These are phyloP conservation scores for Bathelium albidoporum DNA, from an alignment of 495 filamentous ascomycete genomes.

Conservation along the genomic window DNA sequence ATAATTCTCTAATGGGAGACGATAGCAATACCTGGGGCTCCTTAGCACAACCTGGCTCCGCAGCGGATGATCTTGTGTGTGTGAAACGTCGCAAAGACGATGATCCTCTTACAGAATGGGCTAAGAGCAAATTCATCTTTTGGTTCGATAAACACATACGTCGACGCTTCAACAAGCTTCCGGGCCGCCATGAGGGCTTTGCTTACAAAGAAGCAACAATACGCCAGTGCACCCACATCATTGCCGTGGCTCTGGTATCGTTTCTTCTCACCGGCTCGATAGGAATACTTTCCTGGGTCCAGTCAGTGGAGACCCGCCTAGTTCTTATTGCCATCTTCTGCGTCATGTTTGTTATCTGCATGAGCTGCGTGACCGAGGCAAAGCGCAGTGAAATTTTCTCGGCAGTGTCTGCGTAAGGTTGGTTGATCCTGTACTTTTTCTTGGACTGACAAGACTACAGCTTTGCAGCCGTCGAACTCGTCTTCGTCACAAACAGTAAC, in stretches of 20 bases:
- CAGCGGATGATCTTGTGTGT: background rate
- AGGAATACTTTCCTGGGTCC: background rate
- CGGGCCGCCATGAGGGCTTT: background rate
- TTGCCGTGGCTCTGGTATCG: background rate
- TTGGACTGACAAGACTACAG: background rate
- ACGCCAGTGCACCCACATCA: background rate
- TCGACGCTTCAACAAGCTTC: background rate
- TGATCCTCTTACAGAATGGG: background rate
- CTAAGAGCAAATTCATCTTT: background rate
- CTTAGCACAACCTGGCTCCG: background rate
- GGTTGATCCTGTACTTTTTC: background rate
- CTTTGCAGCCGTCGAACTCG: background rate
- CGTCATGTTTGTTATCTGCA: background rate
- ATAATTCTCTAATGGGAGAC: background rate
- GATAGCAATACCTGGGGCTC: background rate
- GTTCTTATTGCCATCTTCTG: background rate
- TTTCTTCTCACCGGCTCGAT: background rate
- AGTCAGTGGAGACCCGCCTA: background rate
- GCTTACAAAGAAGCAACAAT: background rate
- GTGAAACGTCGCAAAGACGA: background rate
- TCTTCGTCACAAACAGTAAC: background rate
- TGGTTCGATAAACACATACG: background rate
- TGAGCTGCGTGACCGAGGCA: background rate
- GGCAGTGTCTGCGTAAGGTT: background rate
- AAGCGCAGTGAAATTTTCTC: background rate